Evolutionary conservation across 1,284 basidiomycete genomes (phyloP).

Genomic region (Papiliotrema terrestris): DNA sequence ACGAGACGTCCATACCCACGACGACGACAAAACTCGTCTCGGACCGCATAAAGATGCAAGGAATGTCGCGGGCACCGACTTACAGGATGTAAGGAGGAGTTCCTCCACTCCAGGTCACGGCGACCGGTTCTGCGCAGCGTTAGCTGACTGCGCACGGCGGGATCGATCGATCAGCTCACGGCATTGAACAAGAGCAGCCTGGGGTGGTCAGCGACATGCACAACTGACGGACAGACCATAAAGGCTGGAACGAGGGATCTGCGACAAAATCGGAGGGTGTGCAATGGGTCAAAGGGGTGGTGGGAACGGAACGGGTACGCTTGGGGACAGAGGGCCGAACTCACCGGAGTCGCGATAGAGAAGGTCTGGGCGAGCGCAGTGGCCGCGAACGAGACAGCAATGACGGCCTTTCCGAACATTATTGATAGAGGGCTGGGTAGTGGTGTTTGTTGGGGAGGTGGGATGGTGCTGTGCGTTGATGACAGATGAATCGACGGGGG

Average conservation of each 20-base stretch:
- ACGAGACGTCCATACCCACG: too few species aligned
- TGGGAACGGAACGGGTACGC: neutral
- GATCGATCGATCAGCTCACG: slow-evolving; percentile 26
- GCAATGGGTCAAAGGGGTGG: neutral
- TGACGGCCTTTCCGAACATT: slow-evolving; percentile 30
- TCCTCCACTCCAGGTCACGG: slow-evolving; percentile 33
- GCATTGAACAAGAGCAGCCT: slow-evolving; percentile 39
- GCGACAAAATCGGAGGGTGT: neutral
- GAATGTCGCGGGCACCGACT: too few species aligned
- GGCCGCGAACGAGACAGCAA: slow-evolving; percentile 27
- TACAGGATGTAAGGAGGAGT: slow-evolving; percentile 41
- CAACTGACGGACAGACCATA: too few species aligned
- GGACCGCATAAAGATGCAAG: too few species aligned
- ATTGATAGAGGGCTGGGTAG: slow-evolving; percentile 1
- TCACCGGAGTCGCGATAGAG: slow-evolving; percentile 40
- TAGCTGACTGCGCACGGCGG: neutral
- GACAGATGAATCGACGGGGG: neutral
- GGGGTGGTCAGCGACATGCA: slow-evolving; percentile 8
- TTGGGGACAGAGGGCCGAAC: slow-evolving; percentile 11
- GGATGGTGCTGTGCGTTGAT: slow-evolving; percentile 4
- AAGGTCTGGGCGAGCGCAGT: slow-evolving; percentile 29
- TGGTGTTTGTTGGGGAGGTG: slow-evolving; percentile 5
- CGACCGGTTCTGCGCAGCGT: slow-evolving; percentile 30
- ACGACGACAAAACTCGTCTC: too few species aligned
- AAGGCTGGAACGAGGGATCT: too few species aligned